Base-by-base conservation (phyloP, 2,329 filamentous ascomycete species). In the Colletotrichum falcatum region DNA sequence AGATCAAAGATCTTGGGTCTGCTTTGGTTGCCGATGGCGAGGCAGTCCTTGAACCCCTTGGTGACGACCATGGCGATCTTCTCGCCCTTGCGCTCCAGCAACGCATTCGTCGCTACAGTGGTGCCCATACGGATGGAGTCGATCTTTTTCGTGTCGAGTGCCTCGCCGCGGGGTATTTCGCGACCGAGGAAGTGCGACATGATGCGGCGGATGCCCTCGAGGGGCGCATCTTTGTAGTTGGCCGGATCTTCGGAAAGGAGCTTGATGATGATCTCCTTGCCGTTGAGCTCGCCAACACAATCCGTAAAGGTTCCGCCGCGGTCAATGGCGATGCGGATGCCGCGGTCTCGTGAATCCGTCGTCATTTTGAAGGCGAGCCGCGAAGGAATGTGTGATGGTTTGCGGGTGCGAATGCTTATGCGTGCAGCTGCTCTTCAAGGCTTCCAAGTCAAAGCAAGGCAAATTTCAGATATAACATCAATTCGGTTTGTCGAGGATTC, bases 91-190 rank as follows among this genome's bases (percentile, higher is more conserved):
- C 95, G 86, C 81, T 98, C 95, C 2, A 98, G 86, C 66, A 98
- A 82, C 0, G 95, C 95, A 79, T 98, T 98, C 0, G 95, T 98
- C 12, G 95, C 95, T 16, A 98, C 94, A 0, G 95, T 98, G 1
- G 95, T 98, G 54, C 95, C 95, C 95, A 98, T 98, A 58, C 95
- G 91, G 78, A 98, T 97, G 65, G 92, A 94, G 75, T 96, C 93
- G 75, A 98, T 97, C 77, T 90, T 83, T 23, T 90, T 89, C 1
- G 94, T 97, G 79, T 97, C 94, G 11, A 97, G 84, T 1, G 92
- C 84, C 78, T 94, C 85, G 33, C 94, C 94, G 58, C 94, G 90
- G 4, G 93, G 93, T 54, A 97, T 94, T 5, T 95, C 91, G 68
- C 87, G 86, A 64, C 87, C 86, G 2, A 90, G 89, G 80, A 97